These are phyloP conservation scores for Collariella sp. DNA, from an alignment of 495 filamentous ascomycete species.

Conservation along the genomic window DNA sequence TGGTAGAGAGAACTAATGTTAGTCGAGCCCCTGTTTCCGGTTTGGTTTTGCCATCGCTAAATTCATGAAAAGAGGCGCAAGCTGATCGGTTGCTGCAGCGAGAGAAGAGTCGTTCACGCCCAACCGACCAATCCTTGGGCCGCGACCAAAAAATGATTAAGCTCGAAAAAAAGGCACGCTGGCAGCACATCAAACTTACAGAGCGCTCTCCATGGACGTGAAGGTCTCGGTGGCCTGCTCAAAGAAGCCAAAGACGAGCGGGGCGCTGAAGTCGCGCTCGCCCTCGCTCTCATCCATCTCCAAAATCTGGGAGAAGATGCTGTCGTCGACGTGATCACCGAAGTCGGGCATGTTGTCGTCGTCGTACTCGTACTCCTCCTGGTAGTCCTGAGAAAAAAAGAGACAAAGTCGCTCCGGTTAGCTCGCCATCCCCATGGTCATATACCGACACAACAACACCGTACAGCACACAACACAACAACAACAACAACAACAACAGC, in stretches of 20 bases:
- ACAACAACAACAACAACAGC: too few species aligned
- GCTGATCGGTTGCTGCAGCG: too few species aligned
- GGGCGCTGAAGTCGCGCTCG: conserved; percentile 65
- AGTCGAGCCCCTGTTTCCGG: background rate
- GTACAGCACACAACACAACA: too few species aligned
- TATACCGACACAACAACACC: conserved; percentile 9
- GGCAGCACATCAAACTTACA: conserved; percentile 54
- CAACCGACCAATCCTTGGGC: too few species aligned
- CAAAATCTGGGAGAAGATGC: conserved; percentile 87
- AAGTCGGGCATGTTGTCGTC: conserved; percentile 33
- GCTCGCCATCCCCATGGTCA: background rate
- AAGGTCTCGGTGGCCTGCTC: conserved; percentile 85
- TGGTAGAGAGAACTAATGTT: conserved; percentile 7
- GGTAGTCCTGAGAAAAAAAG: conserved; percentile 16
- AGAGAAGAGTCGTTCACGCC: too few species aligned
- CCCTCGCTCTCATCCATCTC: conserved; percentile 90
- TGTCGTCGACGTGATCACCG: conserved; percentile 64
- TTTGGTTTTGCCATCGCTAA: background rate
- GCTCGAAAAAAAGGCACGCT: background rate
- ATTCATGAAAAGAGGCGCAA: too few species aligned
- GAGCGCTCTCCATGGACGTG: conserved; percentile 64
- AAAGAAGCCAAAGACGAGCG: conserved; percentile 89
- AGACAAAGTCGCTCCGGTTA: too few species aligned
- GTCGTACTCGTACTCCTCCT: too few species aligned
- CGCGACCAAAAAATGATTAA: too few species aligned